Evolutionary conservation across 1,139 yeast species (phyloP), one percentile per base, ranked within the genome.

Genomic region (Hansenula lynferdii): DNA sequence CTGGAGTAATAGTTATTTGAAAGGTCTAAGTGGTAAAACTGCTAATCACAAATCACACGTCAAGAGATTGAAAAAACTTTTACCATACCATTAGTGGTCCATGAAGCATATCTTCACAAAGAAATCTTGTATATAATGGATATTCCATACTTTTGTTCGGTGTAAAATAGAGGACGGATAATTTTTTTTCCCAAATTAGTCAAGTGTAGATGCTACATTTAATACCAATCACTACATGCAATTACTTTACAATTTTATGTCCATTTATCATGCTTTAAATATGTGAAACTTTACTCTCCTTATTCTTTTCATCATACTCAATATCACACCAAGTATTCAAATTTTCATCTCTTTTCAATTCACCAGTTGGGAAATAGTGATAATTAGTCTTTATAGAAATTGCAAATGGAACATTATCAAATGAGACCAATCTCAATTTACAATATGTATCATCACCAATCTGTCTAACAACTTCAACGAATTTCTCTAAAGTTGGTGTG

Each of bases 281-380:
- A 31, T 23, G 27, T 3, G 27, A 12, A 8, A 23, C 22, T 23
- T 31, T 34, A 22, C 36, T 41, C 31, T 46, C 49, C 21, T 39
- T 38, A 30, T 53, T 52, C 12, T 45, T 39, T 29, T 49, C 56
- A 32, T 49, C 48, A 20, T 53, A 53, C 35, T 52, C 56, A 25
- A 53, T 52, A 37, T 72, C 75, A 31, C 65, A 61, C 87, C 89
- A 80, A 45, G 69, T 66, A 11, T 69, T 70, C 8, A 62, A 56
- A 2, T 49, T 58, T 11, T 50, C 52, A 44, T 72, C 69, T 49
- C 72, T 74, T 47, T 67, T 71, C 48, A 85, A 60, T 54, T 83
- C 90, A 10, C 77, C 70, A 1, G 96, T 87, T 31, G 95, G 95
- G 70, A 85, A 89, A 57, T 89, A 90, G 57, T 89, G 97, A 54